Percentiles rank a stretch among this genome's conserved stretches.
Evolutionary conservation across 495 filamentous ascomycete species (phyloP).

Genomic region (Chaetomium cochliodes): DNA sequence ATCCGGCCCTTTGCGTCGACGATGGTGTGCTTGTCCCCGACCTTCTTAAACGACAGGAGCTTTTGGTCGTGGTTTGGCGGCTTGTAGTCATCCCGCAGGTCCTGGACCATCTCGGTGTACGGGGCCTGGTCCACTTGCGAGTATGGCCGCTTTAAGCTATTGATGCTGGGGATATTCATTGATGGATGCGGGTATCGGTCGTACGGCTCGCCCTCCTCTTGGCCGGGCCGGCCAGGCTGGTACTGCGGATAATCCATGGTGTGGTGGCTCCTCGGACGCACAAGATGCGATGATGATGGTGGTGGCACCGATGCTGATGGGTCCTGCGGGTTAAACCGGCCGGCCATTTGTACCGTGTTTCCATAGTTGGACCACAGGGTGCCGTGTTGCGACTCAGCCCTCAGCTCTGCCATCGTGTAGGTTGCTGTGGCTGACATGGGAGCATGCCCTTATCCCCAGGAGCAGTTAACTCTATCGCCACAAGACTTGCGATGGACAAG

Average conservation of each 20-base stretch:
- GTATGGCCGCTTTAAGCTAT: conserved; percentile 54
- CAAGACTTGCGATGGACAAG: neutral
- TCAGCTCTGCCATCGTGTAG: conserved; percentile 57
- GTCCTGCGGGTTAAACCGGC: conserved; percentile 48
- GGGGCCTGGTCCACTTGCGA: conserved; percentile 45
- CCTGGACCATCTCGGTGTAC: conserved; percentile 55
- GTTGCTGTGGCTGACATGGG: conserved; percentile 56
- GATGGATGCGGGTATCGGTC: conserved; percentile 48
- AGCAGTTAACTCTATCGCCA: conserved; percentile 25
- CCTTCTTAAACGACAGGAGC: conserved; percentile 53
- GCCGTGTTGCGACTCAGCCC: conserved; percentile 50
- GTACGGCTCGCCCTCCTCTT: conserved; percentile 48
- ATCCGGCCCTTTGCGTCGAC: conserved; percentile 55
- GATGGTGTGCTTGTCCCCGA: conserved; percentile 56
- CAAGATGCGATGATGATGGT: conserved; percentile 44
- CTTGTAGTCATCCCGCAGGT: conserved; percentile 55
- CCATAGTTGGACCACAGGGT: conserved; percentile 54
- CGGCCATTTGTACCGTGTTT: conserved; percentile 49
- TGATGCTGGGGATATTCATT: conserved; percentile 54
- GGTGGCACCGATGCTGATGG: conserved; percentile 41
- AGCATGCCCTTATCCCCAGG: conserved; percentile 40
- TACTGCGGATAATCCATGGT: conserved; percentile 43
- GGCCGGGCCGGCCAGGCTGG: conserved; percentile 46
- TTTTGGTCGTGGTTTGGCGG: conserved; percentile 58
- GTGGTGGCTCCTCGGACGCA: conserved; percentile 45